Base-by-base conservation (phyloP, 1,139 yeast genomes). In the Scheffersomyces quercinus region DNA sequence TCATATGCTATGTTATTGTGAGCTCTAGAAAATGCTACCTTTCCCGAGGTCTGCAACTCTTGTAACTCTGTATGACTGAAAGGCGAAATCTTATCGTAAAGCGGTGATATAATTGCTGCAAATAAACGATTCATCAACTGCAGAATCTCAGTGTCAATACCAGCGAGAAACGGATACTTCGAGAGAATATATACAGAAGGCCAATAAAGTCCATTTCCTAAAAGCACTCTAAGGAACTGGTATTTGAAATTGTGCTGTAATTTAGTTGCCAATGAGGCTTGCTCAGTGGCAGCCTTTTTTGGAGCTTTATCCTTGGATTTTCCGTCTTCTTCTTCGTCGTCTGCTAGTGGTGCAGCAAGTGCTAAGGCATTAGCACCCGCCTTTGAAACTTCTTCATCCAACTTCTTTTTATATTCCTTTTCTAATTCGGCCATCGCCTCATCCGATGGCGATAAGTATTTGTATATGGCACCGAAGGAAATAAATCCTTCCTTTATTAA, bases 321-420 rank as follows among this genome's bases (percentile, higher is more conserved):
- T 5, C 41, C 48, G 10, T 48, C 59, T 6, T 74, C 81, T 5
- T 77, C 86, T 13, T 80, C 85, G 16, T 85, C 95, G 40, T 83
- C 85, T 5, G 77, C 73, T 38, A 91, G 68, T 1, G 97, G 96
- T 5, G 95, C 95, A 3, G 97, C 96, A 53, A 89, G 63, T 0
- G 97, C 95, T 42, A 91, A 67, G 0, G 96, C 96, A 48, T 86
- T 87, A 0, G 89, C 86, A 24, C 81, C 79, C 0, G 95, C 86
- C 48, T 75, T 71, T 53, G 76, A 73, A 0, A 86, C 83, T 44
- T 82, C 77, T 12, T 81, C 81, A n/a, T 83, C 83, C 52, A 86
- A 60, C 16, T 76, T 72, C 26, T 70, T 70, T 32, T 79, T 73
- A 60, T 81, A 79, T 4, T 64, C 62, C 1, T 63, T 64, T 39